Evolutionary conservation across 345 rosid genomes (phyloP).

Genomic region (Eucalyptus regnans): DNA sequence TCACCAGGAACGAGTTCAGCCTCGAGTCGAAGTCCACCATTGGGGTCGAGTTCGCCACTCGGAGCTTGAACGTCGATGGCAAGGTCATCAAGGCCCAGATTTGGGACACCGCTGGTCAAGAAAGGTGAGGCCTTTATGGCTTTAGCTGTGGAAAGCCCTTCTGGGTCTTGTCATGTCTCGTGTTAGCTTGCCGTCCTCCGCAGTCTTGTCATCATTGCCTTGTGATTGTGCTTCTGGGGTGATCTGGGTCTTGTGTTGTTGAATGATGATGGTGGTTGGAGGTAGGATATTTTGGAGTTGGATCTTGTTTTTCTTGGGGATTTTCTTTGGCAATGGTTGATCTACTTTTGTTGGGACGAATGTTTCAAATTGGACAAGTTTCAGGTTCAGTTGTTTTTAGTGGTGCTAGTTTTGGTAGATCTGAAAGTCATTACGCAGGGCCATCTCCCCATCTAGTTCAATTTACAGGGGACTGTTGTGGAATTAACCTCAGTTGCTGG

Average conservation of each 20-base stretch:
- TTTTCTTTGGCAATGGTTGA: neutral
- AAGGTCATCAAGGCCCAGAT: slow-evolving; percentile 94
- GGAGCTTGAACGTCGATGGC: slow-evolving; percentile 75
- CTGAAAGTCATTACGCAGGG: neutral
- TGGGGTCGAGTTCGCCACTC: slow-evolving; percentile 95
- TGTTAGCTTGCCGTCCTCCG: neutral
- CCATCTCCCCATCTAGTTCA: neutral
- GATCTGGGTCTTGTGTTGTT: neutral
- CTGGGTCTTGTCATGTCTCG: neutral
- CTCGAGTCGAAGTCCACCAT: slow-evolving; percentile 92
- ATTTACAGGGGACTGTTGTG: neutral
- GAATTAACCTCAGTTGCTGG: neutral
- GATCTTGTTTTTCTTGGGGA: neutral
- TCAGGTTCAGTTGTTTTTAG: neutral
- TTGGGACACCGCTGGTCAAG: slow-evolving; percentile 99
- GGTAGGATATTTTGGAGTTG: neutral
- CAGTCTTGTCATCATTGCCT: neutral
- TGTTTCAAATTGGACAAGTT: neutral
- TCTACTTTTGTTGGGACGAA: neutral
- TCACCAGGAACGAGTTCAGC: slow-evolving; percentile 89
- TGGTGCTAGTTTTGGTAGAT: neutral
- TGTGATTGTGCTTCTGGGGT: neutral
- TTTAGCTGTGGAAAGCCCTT: neutral
- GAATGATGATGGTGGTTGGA: neutral
- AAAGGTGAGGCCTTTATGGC: slow-evolving; percentile 28